Percentiles rank a stretch among this genome's conserved stretches.
Evolutionary conservation across 73 alveolate species (phyloP).

Genomic region (Stentor coeruleus): DNA sequence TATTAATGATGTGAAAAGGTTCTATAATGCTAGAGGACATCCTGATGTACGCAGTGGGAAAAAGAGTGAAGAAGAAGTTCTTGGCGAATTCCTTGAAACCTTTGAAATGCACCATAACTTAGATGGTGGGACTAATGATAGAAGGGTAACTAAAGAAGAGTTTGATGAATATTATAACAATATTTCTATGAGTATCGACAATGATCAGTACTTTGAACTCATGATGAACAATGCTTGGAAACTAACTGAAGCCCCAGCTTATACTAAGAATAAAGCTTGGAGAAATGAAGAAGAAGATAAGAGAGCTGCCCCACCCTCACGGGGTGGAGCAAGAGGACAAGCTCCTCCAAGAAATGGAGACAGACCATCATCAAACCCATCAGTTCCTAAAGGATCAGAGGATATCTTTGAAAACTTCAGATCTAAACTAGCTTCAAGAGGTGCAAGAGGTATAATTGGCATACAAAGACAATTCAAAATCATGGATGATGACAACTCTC

Average conservation of each 20-base stretch:
- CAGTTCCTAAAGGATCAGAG: slow-evolving; percentile 36
- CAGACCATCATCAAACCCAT: slow-evolving; percentile 21
- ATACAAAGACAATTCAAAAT: slow-evolving; percentile 76
- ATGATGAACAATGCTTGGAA: slow-evolving; percentile 78
- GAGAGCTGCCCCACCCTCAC: neutral
- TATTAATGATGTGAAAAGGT: slow-evolving; percentile 61
- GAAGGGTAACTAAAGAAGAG: slow-evolving; percentile 43
- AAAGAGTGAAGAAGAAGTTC: slow-evolving; percentile 72
- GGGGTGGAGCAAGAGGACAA: neutral
- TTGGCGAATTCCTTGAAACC: slow-evolving; percentile 42
- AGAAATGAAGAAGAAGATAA: neutral
- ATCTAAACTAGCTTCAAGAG: slow-evolving; percentile 62
- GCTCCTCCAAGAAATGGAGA: neutral
- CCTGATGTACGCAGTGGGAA: slow-evolving; percentile 80
- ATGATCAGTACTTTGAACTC: slow-evolving; percentile 78
- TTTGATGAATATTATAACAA: slow-evolving; percentile 64
- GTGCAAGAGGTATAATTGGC: slow-evolving; percentile 89
- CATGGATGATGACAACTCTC: slow-evolving; percentile 78
- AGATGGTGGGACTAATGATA: slow-evolving; percentile 22
- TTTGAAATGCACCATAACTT: slow-evolving; percentile 39
- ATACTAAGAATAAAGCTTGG: slow-evolving; percentile 16
- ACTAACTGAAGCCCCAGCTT: slow-evolving; percentile 20
- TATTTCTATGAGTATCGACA: slow-evolving; percentile 68
- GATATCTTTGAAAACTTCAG: slow-evolving; percentile 33
- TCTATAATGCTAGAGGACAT: slow-evolving; percentile 78